A percentile compares a stretch with the other conserved stretches of the same genome.
Evolutionary conservation across 228 moss, liverwort and hornwort genomes (phyloP).

Genomic region (Sphagnum fallax): DNA sequence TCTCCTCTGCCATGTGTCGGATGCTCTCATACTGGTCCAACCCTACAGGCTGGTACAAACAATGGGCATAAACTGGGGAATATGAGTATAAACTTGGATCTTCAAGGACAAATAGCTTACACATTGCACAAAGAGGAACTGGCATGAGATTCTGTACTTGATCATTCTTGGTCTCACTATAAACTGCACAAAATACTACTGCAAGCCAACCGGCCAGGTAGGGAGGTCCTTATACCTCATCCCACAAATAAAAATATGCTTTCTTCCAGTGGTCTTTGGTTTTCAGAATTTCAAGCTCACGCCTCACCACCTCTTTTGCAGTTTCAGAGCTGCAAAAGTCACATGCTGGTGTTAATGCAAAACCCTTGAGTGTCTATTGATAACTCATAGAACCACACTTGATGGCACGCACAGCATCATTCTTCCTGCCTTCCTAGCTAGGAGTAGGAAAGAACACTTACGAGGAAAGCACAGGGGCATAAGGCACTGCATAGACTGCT

Average conservation of each 20-base stretch:
- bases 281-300: slow-evolving; percentile 65
- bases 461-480: slow-evolving; percentile 64
- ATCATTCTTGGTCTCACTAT: too few species aligned
- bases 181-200: too few species aligned
- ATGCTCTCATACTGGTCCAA: slow-evolving; percentile 78
- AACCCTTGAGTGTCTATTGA: too few species aligned
- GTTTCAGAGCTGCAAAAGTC: slow-evolving; percentile 47
- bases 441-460: slow-evolving; percentile 14
- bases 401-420: too few species aligned
- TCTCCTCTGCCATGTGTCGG: slow-evolving; percentile 65
- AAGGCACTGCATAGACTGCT: slow-evolving; percentile 84
- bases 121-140: too few species aligned
- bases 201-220: too few species aligned
- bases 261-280: slow-evolving; percentile 74
- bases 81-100: too few species aligned
- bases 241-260: slow-evolving; percentile 89
- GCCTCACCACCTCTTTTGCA: slow-evolving; percentile 64
- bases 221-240: slow-evolving; percentile 44
- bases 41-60: slow-evolving; percentile 65
- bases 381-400: too few species aligned
- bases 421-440: too few species aligned
- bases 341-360: too few species aligned
- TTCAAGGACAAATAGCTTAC: too few species aligned
- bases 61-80: not conserved
- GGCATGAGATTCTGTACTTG: too few species aligned